Percentiles rank a stretch among this genome's conserved stretches.
Conservation (phyloP, 2,329 filamentous ascomycete genomes). For the Aspergillus sergii region DNA sequence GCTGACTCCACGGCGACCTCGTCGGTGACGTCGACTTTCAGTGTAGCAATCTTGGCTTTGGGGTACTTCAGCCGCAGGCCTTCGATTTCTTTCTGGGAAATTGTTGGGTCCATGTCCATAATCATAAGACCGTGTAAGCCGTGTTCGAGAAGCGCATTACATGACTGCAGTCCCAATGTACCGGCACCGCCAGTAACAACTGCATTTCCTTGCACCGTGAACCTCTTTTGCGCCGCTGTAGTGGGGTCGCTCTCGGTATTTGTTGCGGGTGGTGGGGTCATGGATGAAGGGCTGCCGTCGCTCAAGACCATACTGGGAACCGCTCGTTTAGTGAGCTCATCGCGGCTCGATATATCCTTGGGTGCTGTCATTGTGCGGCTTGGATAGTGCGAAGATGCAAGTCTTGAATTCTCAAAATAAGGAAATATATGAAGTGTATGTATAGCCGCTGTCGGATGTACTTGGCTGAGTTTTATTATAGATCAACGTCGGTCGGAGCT, state of each 20-base stretch:
- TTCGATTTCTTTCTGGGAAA: conserved; percentile 45
- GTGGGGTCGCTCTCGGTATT: background rate
- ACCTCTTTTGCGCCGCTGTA: background rate
- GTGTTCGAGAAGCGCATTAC: conserved; percentile 68
- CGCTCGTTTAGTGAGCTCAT: conserved; percentile 14
- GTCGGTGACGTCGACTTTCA: conserved; percentile 63
- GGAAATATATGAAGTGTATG: background rate
- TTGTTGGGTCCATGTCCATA: conserved; percentile 27
- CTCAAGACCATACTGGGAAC: conserved; percentile 11
- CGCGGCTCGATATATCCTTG: conserved; percentile 16
- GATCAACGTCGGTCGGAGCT: background rate
- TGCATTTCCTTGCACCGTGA: conserved; percentile 21
- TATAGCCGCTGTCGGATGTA: too few species aligned
- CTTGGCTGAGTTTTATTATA: background rate
- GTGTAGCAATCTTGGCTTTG: conserved; percentile 51
- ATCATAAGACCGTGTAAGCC: conserved; percentile 62
- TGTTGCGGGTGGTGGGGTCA: conserved; percentile 3
- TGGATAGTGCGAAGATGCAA: rapidly evolving
- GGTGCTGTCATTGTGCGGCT: background rate
- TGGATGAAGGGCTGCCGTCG: conserved; percentile 4
- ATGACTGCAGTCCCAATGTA: conserved; percentile 61
- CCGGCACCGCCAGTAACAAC: conserved; percentile 68
- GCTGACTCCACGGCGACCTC: conserved; percentile 35
- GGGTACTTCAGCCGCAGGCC: conserved; percentile 59
- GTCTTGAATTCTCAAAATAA: background rate